Base-by-base conservation (phyloP, 2,329 filamentous ascomycete genomes). In the Penicillium rolfsii region DNA sequence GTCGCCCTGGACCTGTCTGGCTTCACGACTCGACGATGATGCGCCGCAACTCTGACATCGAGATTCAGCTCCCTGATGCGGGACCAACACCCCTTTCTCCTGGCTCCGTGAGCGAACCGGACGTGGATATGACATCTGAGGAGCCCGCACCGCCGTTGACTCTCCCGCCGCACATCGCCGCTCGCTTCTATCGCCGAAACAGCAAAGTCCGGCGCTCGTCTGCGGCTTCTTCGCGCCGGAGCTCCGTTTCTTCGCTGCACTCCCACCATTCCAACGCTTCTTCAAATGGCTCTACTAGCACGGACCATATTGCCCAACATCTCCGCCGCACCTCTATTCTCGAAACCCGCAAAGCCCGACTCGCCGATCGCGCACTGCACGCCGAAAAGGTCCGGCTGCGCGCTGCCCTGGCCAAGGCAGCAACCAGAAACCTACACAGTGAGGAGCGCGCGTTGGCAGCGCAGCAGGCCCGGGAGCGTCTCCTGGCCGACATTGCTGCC, bases 381-480 rank as follows among this genome's bases (percentile, higher is more conserved):
- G 87, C 84, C 30, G 87, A 89, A 70, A 86, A 88, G 71, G 87
- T 89, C 53, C 82, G 87, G 66, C 74, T 87, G 61, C 84, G 87
- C 50, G 87, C 87, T 55, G 85, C 86, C 1, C 74, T 87, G 61
- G 84, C 84, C 38, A 89, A 88, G 71, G 84, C 85, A 9, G 79
- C 84, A 8, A 83, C 84, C 6, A 79, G 84, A 59, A 80, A 77
- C 58, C 78, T 84, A 14, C 83, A 85, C 65, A 84, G 81, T 61
- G 87, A 89, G 75, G 87, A 88, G 75, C 79, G 84, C 62, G 85
- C 86, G 8, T 70, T 87, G 68, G 87, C 87, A 28, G 87, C 87
- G 24, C 83, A 89, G 66, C 80, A 87, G 57, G 84, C 87, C 19
- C 83, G 87, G 59, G 86, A 89, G 76, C 84, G 84, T 64, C 81